Evolutionary conservation across 2,329 filamentous ascomycete species (phyloP).

Genomic region (Alternaria rosae): DNA sequence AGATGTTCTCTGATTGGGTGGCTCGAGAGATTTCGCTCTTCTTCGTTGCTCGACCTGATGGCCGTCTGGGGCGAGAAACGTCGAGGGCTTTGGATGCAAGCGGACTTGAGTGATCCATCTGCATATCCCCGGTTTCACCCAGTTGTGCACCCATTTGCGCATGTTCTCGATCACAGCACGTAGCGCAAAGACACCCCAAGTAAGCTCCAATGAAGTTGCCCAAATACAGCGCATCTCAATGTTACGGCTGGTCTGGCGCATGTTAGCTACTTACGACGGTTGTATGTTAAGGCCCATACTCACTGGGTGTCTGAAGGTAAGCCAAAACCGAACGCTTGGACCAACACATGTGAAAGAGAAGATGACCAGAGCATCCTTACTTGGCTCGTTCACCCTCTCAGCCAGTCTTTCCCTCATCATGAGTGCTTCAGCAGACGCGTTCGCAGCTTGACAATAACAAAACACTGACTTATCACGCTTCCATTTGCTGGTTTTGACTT

Average conservation of each 20-base stretch:
- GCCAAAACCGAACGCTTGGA: slow-evolving; percentile 21
- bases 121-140: background rate
- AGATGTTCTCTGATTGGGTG: background rate
- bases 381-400: background rate
- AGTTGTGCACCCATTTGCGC: slow-evolving; percentile 14
- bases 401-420: slow-evolving; percentile 13
- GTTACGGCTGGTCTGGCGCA: background rate
- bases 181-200: slow-evolving; percentile 20
- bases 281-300: background rate
- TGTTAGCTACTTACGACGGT: background rate
- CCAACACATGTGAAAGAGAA: slow-evolving; percentile 25
- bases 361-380: slow-evolving; percentile 9
- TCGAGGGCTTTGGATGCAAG: background rate
- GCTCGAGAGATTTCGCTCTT: background rate
- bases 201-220: slow-evolving; percentile 23
- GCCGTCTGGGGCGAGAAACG: background rate
- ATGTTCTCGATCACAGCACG: slow-evolving; percentile 20
- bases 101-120: background rate
- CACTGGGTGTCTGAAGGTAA: slow-evolving; percentile 15
- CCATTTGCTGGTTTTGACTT: slow-evolving; percentile 3
- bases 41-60: background rate
- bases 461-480: background rate
- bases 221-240: slow-evolving; percentile 23
- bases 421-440: slow-evolving; percentile 21
- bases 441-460: slow-evolving; percentile 28